phyloP scores from a whole-genome alignment of 2,329 filamentous ascomycete genomes.

The Colletotrichum sp. region DNA sequence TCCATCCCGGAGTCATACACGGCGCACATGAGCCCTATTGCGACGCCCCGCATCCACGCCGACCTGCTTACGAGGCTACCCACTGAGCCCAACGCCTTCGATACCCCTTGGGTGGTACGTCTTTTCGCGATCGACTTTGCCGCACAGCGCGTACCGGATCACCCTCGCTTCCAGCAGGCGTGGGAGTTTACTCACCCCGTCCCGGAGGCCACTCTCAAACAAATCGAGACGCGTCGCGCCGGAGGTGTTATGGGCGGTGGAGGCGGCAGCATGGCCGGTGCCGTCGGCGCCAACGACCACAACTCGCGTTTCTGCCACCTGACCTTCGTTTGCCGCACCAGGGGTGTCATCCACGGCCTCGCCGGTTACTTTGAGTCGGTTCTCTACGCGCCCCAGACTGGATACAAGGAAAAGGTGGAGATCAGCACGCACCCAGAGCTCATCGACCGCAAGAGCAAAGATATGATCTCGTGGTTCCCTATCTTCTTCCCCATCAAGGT shows the following conservation, averaged over 20 bases:
- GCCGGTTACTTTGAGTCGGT: conserved; percentile 97
- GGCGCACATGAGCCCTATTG: conserved; percentile 90
- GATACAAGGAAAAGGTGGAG: conserved; percentile 67
- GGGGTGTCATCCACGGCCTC: conserved; percentile 87
- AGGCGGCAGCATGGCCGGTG: conserved; percentile 74
- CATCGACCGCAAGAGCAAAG: conserved; percentile 90
- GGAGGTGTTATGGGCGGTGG: conserved; percentile 71
- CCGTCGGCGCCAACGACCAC: conserved; percentile 87
- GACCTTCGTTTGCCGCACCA: conserved; percentile 77
- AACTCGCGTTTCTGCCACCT: conserved; percentile 83
- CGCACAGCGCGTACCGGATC: conserved; percentile 59
- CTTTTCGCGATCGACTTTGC: conserved; percentile 89
- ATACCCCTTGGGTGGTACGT: conserved; percentile 95
- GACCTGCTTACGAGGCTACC: conserved; percentile 72
- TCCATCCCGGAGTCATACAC: conserved; percentile 95
- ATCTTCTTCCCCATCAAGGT: conserved; percentile 98
- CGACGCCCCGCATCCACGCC: conserved; percentile 82
- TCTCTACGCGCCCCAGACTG: conserved; percentile 70
- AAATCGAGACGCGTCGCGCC: conserved; percentile 61
- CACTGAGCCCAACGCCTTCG: conserved; percentile 74
- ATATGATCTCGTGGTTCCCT: conserved; percentile 99
- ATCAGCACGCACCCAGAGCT: conserved; percentile 91
- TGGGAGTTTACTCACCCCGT: conserved; percentile 85
- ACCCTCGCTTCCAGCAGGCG: conserved; percentile 71
- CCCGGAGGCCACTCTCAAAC: conserved; percentile 59